phyloP scores from a whole-genome alignment of 306 rosid genomes.

The Prunus armeniaca region DNA sequence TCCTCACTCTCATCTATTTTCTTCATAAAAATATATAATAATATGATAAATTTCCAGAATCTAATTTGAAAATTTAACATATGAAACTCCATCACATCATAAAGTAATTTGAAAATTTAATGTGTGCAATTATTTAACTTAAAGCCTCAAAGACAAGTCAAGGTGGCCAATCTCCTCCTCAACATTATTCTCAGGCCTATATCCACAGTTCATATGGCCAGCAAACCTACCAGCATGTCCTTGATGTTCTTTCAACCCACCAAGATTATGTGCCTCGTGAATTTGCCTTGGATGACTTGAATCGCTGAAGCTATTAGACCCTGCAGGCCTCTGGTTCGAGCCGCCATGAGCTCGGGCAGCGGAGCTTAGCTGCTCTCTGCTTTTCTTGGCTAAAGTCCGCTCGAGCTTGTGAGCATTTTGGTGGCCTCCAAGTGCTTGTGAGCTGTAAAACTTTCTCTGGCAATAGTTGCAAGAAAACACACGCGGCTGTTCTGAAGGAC shows the following conservation, averaged over 20 bases:
- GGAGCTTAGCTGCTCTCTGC: conserved; percentile 55
- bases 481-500: conserved; percentile 36
- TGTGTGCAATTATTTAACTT: conserved; percentile 6
- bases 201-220: conserved; percentile 19
- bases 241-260: background rate
- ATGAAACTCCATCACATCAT: background rate
- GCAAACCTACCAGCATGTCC: conserved; percentile 30
- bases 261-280: background rate
- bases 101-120: background rate
- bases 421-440: conserved; percentile 91
- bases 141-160: conserved; percentile 84
- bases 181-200: conserved; percentile 26
- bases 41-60: background rate
- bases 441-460: conserved; percentile 78
- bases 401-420: conserved; percentile 94
- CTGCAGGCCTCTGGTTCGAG: background rate
- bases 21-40: background rate
- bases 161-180: conserved; percentile 71
- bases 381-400: conserved; percentile 83
- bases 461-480: conserved; percentile 87
- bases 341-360: conserved; percentile 24
- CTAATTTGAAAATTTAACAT: background rate
- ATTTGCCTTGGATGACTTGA: conserved; percentile 9
- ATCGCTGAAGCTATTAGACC: background rate
- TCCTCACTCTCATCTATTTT: background rate